Base-by-base conservation (phyloP, 768 basidiomycete species). In the Russula brevipes region DNA sequence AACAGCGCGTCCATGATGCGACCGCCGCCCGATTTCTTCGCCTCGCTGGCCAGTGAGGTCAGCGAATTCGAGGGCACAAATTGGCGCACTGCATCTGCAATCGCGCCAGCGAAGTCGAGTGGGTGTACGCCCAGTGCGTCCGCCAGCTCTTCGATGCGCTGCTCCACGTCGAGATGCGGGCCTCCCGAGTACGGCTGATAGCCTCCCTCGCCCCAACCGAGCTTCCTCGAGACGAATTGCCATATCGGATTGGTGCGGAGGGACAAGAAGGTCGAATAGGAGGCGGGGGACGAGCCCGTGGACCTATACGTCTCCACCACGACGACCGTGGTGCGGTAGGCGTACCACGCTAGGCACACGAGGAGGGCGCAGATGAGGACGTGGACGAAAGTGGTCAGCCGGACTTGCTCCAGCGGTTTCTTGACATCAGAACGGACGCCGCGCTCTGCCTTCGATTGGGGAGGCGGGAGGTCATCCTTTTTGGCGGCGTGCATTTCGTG, bases 41-140 rank as follows among this genome's bases (percentile, higher is more conserved):
- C 78, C 16, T 60, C 63, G 5, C 42, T 64, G 1, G 80, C 79
- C 5, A 86, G 73, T 1, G 82, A 84, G 9, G 83, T 81, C 55
- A 88, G 70, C 42, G 81, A 85, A 7, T 82, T 84, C 10, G 82
- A 80, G 1, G 87, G 85, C 10, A 88, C 81, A 64, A 84, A 72
- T 36, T 83, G 77, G 65, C 79, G 78, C 36, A 86, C 82, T 0
- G 82, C 85, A 53, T 75, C 78, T 0, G 84, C 85, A 53, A 89
- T 83, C 0, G 87, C 88, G 17, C 76, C 77, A 2, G 88, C 86
- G 1, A 90, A 74, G 42, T 86, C 83, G 45, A 76, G 73, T 16
- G 84, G 77, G 0, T 82, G 79, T 69, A 89, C 80, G 1, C 86
- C 88, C 36, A 90, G 75, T 38, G 80, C 83, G 7, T 75, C 73